Conservation (phyloP, 2,329 filamentous ascomycete species). For the Xylaria digitata region DNA sequence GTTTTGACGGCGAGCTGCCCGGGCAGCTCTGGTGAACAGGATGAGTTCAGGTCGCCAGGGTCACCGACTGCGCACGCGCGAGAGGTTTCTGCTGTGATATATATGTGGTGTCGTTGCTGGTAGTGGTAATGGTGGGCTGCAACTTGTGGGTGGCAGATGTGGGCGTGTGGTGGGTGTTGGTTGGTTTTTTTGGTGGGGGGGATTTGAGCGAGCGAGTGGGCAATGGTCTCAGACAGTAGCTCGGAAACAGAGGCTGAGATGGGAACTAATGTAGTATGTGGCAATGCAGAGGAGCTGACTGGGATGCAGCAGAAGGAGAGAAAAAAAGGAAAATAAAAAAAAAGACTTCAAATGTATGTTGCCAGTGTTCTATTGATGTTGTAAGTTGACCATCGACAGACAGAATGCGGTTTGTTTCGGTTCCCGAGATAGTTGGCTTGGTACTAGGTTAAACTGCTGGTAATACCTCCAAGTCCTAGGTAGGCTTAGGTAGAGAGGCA, state of each 20-base stretch:
- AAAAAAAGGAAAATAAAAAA: too few relatives aligned
- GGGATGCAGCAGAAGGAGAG: slow-evolving; percentile 8
- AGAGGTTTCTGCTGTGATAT: slow-evolving; percentile 5
- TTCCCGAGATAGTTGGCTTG: background rate
- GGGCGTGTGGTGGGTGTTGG: slow-evolving; percentile 1
- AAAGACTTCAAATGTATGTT: slow-evolving; percentile 21
- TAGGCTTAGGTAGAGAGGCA: too few relatives aligned
- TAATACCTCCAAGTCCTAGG: too few relatives aligned
- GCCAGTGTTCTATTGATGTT: slow-evolving; percentile 29
- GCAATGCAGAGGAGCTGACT: background rate
- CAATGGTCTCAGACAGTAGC: background rate
- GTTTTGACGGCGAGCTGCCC: slow-evolving; percentile 76
- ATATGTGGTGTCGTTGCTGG: background rate
- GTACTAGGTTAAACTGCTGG: background rate
- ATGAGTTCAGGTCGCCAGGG: slow-evolving; percentile 29
- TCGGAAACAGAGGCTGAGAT: slow-evolving; percentile 4
- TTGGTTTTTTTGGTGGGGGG: slow-evolving; percentile 6
- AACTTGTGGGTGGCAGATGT: slow-evolving; percentile 1
- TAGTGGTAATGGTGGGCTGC: background rate
- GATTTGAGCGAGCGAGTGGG: background rate
- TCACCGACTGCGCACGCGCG: slow-evolving; percentile 22
- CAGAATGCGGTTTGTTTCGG: slow-evolving; percentile 17
- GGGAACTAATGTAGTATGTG: background rate
- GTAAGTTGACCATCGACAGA: slow-evolving; percentile 16
- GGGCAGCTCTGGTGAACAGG: slow-evolving; percentile 62